Evolutionary conservation across 2,329 filamentous ascomycete genomes (phyloP), one percentile per base, ranked within the genome.

Genomic region (Sporothrix dimorphospora): DNA sequence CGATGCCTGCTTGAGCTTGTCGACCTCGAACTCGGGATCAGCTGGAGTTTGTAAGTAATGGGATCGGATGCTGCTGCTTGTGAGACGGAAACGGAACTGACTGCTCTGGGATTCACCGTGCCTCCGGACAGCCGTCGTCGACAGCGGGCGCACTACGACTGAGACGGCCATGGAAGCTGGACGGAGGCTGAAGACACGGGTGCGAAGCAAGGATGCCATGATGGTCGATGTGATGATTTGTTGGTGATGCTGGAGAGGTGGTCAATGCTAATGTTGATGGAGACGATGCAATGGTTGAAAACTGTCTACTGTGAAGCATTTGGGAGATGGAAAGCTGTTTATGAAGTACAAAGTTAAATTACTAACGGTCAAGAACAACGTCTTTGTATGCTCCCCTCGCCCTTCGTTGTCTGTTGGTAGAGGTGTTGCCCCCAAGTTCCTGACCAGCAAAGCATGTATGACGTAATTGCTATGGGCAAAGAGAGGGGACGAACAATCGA

Each of bases 1-100:
- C 30, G 85, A 84, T 77, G 90, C 88, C 71, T 86, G 80, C 82
- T 91, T 90, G 82, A 90, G 88, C 78, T 82, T 86, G 73, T 90
- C 86, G 77, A 82, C 81, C 75, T 85, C 81, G 16, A 81, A 76
- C 57, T 77, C 73, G 70, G 77, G 75, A 73, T 80, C 77, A 24
- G 74, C 79, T 73, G 8, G 3, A 8, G 47, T 8, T 19, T 24
- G 67, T 63, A 16, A 61, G 67, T 24, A 11, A 19, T 14, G 24
- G 16, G 21, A 16, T 5, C 11, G 21, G 7, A 12, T 12, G 11
- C 27, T 42, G 19, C 40, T 16, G 34, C 12, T 9, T 21, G 34
- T 19, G 5, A 42, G 12, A 8, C 12, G 38, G 51, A 6, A n/a
- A n/a, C 8, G 19, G 19, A 12, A 57, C 73, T 49, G 9, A 75